These are phyloP conservation scores for Nelumbo lutea DNA, from an alignment of 164 flowering plant genomes.

Conservation along the genomic window DNA sequence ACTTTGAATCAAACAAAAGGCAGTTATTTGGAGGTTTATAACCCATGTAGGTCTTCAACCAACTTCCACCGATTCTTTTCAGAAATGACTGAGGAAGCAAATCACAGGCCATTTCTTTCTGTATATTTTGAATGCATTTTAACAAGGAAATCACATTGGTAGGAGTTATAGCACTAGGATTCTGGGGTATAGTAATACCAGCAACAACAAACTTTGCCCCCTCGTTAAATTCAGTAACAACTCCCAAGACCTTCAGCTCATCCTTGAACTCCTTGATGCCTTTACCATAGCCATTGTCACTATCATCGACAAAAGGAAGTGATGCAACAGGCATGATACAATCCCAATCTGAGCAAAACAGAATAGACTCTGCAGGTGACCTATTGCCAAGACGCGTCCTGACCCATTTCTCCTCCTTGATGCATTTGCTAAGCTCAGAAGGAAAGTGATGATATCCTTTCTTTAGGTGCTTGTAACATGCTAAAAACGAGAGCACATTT, in stretches of 20 bases:
- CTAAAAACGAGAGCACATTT: conserved; percentile 33
- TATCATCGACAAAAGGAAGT: conserved; percentile 55
- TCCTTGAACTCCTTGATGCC: conserved; percentile 32
- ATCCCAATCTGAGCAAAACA: conserved; percentile 44
- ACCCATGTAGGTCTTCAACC: conserved; percentile 57
- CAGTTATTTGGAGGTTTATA: conserved; percentile 40
- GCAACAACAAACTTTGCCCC: conserved; percentile 33
- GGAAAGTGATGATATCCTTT: conserved; percentile 18
- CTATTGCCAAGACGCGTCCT: conserved; percentile 43
- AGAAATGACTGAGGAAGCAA: conserved; percentile 24
- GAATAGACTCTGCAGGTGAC: conserved; percentile 42
- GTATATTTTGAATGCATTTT: conserved; percentile 28
- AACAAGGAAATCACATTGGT: conserved; percentile 35
- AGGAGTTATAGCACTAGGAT: conserved; percentile 25
- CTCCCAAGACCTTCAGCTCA: conserved; percentile 46
- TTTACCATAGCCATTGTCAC: conserved; percentile 30
- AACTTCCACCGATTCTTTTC: conserved; percentile 22
- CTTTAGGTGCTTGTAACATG: conserved; percentile 36
- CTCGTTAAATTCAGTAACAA: conserved; percentile 25
- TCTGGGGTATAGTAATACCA: conserved; percentile 26
- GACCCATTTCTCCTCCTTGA: conserved; percentile 48
- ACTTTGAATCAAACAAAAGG: conserved; percentile 35
- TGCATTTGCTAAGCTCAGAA: conserved; percentile 22
- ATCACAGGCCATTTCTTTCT: not conserved
- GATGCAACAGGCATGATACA: conserved; percentile 29